These are phyloP conservation scores for Acrodontium crateriforme DNA, from an alignment of 2,329 filamentous ascomycete species.

Conservation along the genomic window DNA sequence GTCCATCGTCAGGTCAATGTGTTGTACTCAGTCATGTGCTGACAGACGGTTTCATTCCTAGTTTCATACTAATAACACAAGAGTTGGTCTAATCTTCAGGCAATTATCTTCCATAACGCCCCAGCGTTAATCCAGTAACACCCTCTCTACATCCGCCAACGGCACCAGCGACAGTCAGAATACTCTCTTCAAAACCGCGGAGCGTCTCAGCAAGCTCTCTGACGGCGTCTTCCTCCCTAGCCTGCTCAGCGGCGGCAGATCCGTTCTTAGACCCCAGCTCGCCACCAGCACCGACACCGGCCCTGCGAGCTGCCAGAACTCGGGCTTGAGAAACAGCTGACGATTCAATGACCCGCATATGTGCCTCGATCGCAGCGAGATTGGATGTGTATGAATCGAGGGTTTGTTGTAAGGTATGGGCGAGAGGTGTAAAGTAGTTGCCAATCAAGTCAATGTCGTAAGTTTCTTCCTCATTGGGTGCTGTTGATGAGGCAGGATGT, in stretches of 20 bases:
- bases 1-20: no score
- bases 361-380: conserved; percentile 34
- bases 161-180: conserved; percentile 32
- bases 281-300: conserved; percentile 7
- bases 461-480: conserved; percentile 10
- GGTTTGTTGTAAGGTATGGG: conserved; percentile 25
- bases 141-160: conserved; percentile 35
- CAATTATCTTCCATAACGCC: conserved; percentile 12
- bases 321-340: conserved; percentile 30
- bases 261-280: no score
- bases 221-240: conserved; percentile 23
- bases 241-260: conserved; percentile 1
- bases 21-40: no score
- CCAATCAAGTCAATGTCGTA: conserved; percentile 33
- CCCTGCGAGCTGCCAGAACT: conserved; percentile 22
- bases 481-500: conserved; percentile 2
- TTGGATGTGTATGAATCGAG: conserved; percentile 29
- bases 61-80: no score
- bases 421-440: conserved; percentile 31
- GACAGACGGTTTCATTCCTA: no score
- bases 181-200: conserved; percentile 35
- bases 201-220: conserved; percentile 33
- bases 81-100: no score
- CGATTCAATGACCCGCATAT: conserved; percentile 35
- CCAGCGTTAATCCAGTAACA: conserved; percentile 29